phyloP scores from a whole-genome alignment of 2,329 filamentous ascomycete genomes.

The Aureobasidium sp. region DNA sequence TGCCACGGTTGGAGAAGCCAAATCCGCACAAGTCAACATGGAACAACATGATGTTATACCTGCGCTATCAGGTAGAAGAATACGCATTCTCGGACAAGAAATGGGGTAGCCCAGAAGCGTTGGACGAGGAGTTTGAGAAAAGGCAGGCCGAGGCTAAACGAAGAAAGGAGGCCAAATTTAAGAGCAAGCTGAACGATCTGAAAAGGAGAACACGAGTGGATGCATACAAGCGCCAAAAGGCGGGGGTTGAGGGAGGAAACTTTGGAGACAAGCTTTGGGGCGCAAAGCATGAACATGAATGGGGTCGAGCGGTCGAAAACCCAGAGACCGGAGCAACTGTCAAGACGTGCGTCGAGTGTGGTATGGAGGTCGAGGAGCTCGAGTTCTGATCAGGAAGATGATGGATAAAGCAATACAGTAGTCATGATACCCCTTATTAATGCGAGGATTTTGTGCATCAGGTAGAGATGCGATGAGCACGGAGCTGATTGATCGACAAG shows the following conservation, averaged over 20 bases:
- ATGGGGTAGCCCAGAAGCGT: constrained; percentile 78
- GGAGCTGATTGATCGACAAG: not conserved
- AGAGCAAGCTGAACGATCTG: constrained; percentile 75
- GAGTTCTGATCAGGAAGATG: constrained; percentile 41
- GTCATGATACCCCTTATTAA: constrained; percentile 14
- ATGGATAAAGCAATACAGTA: not conserved
- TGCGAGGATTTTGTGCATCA: not conserved
- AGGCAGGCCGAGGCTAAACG: constrained; percentile 72
- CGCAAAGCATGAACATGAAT: constrained; percentile 81
- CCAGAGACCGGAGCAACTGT: constrained; percentile 63
- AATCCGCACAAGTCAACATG: constrained; percentile 95
- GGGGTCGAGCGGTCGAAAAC: constrained; percentile 53
- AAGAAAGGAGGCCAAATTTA: constrained; percentile 86
- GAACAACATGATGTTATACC: constrained; percentile 98
- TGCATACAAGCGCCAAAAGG: constrained; percentile 67
- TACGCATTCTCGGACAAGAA: constrained; percentile 77
- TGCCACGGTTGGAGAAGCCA: constrained; percentile 79
- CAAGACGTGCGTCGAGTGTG: constrained; percentile 63
- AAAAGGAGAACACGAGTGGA: constrained; percentile 93
- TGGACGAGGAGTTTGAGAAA: constrained; percentile 82
- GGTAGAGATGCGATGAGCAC: not conserved
- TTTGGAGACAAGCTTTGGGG: constrained; percentile 70
- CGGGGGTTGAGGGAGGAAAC: constrained; percentile 38
- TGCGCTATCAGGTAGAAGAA: constrained; percentile 88
- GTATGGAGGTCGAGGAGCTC: constrained; percentile 59